Percentiles rank a stretch among this genome's conserved stretches.
phyloP scores from a whole-genome alignment of 2,329 filamentous ascomycete species.

The Ambrosiella cleistominuta region DNA sequence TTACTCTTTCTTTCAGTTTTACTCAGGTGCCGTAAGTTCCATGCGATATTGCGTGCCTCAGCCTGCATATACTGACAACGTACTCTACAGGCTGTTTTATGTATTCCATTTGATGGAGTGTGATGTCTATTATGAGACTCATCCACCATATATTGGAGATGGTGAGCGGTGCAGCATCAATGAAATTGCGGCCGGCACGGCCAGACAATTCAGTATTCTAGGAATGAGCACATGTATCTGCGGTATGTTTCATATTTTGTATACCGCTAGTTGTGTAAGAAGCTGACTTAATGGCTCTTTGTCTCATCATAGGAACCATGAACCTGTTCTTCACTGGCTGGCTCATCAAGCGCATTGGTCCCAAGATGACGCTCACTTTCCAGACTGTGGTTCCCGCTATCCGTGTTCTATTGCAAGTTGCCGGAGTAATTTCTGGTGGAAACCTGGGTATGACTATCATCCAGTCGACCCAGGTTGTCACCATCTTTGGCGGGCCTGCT shows the following conservation, averaged over 20 bases:
- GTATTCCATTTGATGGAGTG: conserved; percentile 58
- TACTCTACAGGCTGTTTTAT: conserved; percentile 30
- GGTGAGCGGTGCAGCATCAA: conserved; percentile 40
- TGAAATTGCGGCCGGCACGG: conserved; percentile 47
- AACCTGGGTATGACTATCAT: conserved; percentile 47
- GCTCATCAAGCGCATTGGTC: conserved; percentile 47
- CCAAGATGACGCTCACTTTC: conserved; percentile 42
- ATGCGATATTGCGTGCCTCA: conserved; percentile 15
- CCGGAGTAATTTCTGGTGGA: conserved; percentile 46
- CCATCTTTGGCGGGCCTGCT: conserved; percentile 47
- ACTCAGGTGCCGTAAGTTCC: conserved; percentile 30
- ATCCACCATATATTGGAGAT: conserved; percentile 30
- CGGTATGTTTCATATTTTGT: conserved; percentile 22
- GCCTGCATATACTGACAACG: not conserved
- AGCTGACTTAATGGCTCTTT: not conserved
- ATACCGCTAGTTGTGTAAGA: not conserved
- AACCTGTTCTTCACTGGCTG: conserved; percentile 53
- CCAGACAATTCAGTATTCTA: conserved; percentile 44
- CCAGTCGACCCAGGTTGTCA: conserved; percentile 49
- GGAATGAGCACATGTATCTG: conserved; percentile 51
- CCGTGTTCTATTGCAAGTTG: conserved; percentile 43
- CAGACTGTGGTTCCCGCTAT: conserved; percentile 49
- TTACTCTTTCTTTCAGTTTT: conserved; percentile 33
- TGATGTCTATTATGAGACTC: conserved; percentile 46
- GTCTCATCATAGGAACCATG: conserved; percentile 23